Evolutionary conservation across 305 asterid species (phyloP), one percentile per base, ranked within the genome.

Genomic region (Plantago coronopus): DNA sequence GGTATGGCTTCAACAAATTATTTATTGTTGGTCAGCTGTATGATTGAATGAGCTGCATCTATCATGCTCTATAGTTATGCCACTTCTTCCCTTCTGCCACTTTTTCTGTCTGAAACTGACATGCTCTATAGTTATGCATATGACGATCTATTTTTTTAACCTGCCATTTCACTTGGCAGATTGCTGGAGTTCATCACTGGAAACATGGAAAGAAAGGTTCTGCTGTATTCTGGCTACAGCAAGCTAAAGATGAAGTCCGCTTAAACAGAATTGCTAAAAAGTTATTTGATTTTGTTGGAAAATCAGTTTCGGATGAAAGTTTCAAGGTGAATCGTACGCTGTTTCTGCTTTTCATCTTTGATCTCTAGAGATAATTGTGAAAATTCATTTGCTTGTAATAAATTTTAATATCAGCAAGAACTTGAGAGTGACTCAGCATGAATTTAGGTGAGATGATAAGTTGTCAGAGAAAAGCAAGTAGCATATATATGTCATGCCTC

Each of bases 161-260:
- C 55, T 18, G 40, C 49, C 73, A 38, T 67, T 66, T 70, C 21
- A 45, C 46, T 45, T 42, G 74, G 71, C 78, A 93, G 97, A 85
- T 87, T 71, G 87, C 89, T 59, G 99, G 97, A 62, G 83, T 93
- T 72, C 88, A 89, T 74, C 72, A 80, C 78, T 93, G 97, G 99
- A 93, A 89, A 70, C 97, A 89, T 75, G 96, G 97, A 61, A 83
- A 84, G 78, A 93, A 89, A 80, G 96, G 97, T 55, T 85, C 87
- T 27, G 96, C 94, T 45, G 87, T 93, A 72, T 85, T 78, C 82
- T 93, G 99, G 98, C 95, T 93, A 69, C 97, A 89, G 81, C 94
- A 93, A 79, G 96, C 95, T 74, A 87, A 65, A 63, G 97, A 93
- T 75, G 97, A 87, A 75, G 80, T 79, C 68, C 89, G 94, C 58